Conservation (phyloP, 345 rosid species). For the Boechera retrofracta region DNA sequence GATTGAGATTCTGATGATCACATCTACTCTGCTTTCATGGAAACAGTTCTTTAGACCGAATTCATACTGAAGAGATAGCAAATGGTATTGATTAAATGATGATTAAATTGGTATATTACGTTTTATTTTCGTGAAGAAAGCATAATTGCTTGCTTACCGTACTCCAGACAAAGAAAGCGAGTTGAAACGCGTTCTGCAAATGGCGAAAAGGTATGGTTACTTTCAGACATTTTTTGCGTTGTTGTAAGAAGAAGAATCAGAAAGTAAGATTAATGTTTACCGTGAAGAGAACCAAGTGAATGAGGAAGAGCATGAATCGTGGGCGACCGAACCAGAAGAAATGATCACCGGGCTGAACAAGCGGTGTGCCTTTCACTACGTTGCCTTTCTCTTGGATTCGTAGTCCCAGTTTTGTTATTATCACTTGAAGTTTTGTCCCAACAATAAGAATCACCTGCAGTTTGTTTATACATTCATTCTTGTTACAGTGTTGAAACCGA, state of each 20-base stretch:
- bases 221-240: not conserved
- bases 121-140: not conserved
- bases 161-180: slow-evolving; percentile 85
- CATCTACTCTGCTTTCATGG: slow-evolving; percentile 54
- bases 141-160: slow-evolving; percentile 54
- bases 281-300: slow-evolving; percentile 91
- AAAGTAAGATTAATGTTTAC: slow-evolving; percentile 40
- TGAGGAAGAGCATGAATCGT: slow-evolving; percentile 73
- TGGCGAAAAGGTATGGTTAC: not conserved
- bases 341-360: slow-evolving; percentile 82
- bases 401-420: slow-evolving; percentile 81
- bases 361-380: slow-evolving; percentile 78
- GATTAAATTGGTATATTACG: not conserved
- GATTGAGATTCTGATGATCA: slow-evolving; percentile 68
- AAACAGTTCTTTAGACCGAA: slow-evolving; percentile 66
- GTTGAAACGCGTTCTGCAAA: slow-evolving; percentile 86
- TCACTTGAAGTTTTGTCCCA: slow-evolving; percentile 93
- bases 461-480: not conserved
- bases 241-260: not conserved
- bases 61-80: slow-evolving; percentile 57
- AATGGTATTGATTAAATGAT: not conserved
- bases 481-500: not conserved
- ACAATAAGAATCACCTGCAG: slow-evolving; percentile 74
- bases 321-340: slow-evolving; percentile 96
- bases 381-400: slow-evolving; percentile 75